phyloP scores from a whole-genome alignment of 2,329 filamentous ascomycete genomes.

The Cordyceps fumosorosea region DNA sequence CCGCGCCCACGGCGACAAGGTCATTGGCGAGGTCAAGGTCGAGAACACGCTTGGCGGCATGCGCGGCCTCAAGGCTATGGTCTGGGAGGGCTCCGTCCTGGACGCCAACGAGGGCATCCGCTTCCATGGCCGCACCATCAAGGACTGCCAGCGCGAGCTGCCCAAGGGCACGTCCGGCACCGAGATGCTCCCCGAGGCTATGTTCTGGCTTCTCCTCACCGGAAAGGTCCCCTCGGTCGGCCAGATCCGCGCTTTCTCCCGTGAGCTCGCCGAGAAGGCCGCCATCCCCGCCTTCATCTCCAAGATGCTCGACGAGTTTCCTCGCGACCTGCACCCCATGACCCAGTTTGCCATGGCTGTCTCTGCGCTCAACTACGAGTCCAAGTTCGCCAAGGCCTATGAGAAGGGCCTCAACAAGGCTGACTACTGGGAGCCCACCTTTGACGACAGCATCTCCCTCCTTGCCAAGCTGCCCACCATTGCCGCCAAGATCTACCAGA shows the following conservation, averaged over 20 bases:
- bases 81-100: constrained; percentile 97
- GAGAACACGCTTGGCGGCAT: constrained; percentile 94
- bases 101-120: constrained; percentile 96
- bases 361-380: constrained; percentile 91
- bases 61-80: constrained; percentile 95
- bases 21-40: constrained; percentile 86
- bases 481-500: constrained; percentile 96
- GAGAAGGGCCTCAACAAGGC: constrained; percentile 87
- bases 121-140: constrained; percentile 96
- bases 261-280: constrained; percentile 81
- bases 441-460: constrained; percentile 89
- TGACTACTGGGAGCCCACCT: constrained; percentile 98
- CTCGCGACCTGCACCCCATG: constrained; percentile 91
- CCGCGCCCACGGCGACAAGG: constrained; percentile 75
- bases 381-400: constrained; percentile 88
- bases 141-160: constrained; percentile 89
- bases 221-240: constrained; percentile 78
- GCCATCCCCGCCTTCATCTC: constrained; percentile 75
- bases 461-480: constrained; percentile 95
- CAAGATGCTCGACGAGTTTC: constrained; percentile 85
- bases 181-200: constrained; percentile 96
- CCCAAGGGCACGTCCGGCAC: constrained; percentile 88
- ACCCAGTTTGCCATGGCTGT: constrained; percentile 95
- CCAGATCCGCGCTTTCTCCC: constrained; percentile 77
- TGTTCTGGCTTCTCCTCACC: constrained; percentile 98